Conservation (phyloP, 2,329 filamentous ascomycete species). For the Sporothrix humicola region DNA sequence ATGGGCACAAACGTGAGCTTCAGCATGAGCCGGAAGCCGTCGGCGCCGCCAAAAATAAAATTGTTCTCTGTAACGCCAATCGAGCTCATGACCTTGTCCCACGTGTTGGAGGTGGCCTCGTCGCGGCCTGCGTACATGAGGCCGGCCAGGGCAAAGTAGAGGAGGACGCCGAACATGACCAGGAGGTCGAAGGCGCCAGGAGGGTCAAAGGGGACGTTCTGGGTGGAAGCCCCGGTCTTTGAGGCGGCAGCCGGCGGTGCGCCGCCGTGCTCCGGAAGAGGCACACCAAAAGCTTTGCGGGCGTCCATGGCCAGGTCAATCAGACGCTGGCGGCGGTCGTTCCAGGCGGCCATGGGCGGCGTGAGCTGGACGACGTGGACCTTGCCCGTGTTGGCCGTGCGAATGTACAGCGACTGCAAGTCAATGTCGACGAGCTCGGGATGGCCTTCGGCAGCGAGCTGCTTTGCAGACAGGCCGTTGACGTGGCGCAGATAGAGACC, state of each 20-base stretch:
- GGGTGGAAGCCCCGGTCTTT: conserved; percentile 48
- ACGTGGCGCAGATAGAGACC: conserved; percentile 79
- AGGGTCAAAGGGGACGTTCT: conserved; percentile 45
- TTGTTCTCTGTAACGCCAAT: conserved; percentile 7
- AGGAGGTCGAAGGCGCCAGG: conserved; percentile 53
- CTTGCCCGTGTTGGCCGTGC: conserved; percentile 53
- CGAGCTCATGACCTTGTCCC: conserved; percentile 42
- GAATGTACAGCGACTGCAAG: conserved; percentile 66
- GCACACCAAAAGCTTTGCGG: conserved; percentile 65
- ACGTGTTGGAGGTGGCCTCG: conserved; percentile 56
- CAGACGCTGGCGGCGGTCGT: conserved; percentile 71
- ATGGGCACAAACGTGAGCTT: conserved; percentile 64
- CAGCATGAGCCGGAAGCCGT: conserved; percentile 64
- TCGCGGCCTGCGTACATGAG: conserved; percentile 57
- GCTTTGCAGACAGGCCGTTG: conserved; percentile 56
- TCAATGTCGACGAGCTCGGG: conserved; percentile 70
- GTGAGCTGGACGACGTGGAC: conserved; percentile 64
- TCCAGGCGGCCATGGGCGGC: conserved; percentile 71
- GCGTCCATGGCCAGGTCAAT: conserved; percentile 70
- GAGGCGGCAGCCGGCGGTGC: conserved; percentile 50
- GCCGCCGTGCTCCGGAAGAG: conserved; percentile 46
- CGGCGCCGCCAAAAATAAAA: conserved; percentile 43
- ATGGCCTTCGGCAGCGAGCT: conserved; percentile 38
- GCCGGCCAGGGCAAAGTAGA: conserved; percentile 58
- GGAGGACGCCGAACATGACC: conserved; percentile 60